Conservation (phyloP, 345 rosid species). For the Brassica rapa region DNA sequence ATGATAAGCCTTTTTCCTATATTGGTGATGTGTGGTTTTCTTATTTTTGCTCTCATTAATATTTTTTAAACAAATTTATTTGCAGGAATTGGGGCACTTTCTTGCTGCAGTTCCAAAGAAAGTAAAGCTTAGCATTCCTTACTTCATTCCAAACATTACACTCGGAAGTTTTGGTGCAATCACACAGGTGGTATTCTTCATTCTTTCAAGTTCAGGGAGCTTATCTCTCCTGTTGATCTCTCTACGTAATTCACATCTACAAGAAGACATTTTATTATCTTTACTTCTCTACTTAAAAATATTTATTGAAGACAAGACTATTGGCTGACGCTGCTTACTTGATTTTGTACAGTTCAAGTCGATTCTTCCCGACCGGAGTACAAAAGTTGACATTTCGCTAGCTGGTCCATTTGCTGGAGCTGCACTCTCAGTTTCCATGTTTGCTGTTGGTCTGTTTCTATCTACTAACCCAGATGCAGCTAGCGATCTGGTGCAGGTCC, state of each 20-base stretch:
- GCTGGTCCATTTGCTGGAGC: conserved; percentile 98
- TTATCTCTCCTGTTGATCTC: background rate
- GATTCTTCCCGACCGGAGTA: conserved; percentile 86
- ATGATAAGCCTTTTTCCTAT: background rate
- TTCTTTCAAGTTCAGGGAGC: conserved; percentile 17
- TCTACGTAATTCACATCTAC: background rate
- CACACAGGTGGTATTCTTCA: conserved; percentile 64
- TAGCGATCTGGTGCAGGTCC: conserved; percentile 89
- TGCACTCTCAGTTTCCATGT: conserved; percentile 84
- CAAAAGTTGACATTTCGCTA: conserved; percentile 82
- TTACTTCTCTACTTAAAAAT: background rate
- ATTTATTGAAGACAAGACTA: background rate
- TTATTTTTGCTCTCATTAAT: background rate
- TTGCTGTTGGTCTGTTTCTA: conserved; percentile 80
- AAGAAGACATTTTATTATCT: background rate
- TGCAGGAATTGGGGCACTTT: conserved; percentile 89
- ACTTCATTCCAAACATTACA: conserved; percentile 88
- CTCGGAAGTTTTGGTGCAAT: conserved; percentile 99
- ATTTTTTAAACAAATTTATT: background rate
- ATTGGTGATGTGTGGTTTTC: background rate
- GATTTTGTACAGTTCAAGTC: conserved; percentile 75
- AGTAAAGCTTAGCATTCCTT: conserved; percentile 93
- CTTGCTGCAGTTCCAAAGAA: conserved; percentile 90
- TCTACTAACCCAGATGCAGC: conserved; percentile 72
- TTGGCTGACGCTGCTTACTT: conserved; percentile 2